Conservation (phyloP, 768 basidiomycete species). For the Panus rudis region DNA sequence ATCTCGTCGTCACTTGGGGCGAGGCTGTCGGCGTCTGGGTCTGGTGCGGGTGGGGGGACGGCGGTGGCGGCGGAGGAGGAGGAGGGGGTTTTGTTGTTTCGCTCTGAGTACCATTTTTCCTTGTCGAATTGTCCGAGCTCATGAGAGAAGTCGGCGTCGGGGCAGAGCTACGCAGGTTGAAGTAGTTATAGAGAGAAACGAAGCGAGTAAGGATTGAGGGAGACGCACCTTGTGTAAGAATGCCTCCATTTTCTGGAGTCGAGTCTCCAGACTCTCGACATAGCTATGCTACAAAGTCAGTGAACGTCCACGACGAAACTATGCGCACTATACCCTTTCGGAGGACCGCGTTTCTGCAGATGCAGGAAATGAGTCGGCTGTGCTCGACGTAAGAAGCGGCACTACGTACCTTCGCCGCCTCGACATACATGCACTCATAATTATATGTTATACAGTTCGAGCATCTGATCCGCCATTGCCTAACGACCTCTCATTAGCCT, state of each 20-base stretch:
- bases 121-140: not conserved
- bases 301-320: not conserved
- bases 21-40: not conserved
- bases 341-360: not conserved
- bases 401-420: conserved; percentile 5
- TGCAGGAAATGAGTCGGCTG: not conserved
- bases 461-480: conserved; percentile 2
- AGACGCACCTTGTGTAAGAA: conserved; percentile 7
- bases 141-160: not conserved
- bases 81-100: not conserved
- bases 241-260: conserved; percentile 9
- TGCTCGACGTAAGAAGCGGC: not conserved
- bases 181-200: not conserved
- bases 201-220: too few species aligned
- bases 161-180: not conserved
- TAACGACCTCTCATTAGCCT: too few species aligned
- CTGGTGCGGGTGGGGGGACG: not conserved
- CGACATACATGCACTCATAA: conserved; percentile 9
- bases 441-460: conserved; percentile 7
- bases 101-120: not conserved
- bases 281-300: conserved; percentile 1
- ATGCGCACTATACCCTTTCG: too few species aligned
- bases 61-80: not conserved
- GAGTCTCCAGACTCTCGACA: conserved; percentile 8
- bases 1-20: conserved; percentile 13